phyloP scores from a whole-genome alignment of 2,329 filamentous ascomycete genomes.

The Cladophialophora bantiana region DNA sequence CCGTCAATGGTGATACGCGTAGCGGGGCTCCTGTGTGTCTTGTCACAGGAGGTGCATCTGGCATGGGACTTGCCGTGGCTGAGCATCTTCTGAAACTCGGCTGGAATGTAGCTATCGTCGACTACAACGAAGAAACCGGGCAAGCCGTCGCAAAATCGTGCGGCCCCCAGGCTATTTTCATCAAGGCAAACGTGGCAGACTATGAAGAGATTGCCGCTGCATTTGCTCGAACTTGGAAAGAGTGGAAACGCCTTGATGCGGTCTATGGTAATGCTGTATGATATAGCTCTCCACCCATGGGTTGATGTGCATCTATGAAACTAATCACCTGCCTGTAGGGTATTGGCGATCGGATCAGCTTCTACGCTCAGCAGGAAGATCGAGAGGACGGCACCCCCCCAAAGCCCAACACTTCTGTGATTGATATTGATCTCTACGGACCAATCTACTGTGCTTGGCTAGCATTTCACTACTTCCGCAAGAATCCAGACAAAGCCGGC shows the following conservation, averaged over 20 bases:
- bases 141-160: neutral
- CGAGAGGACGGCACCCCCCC: constrained; percentile 5
- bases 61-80: constrained; percentile 6
- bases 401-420: neutral
- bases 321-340: neutral
- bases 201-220: neutral
- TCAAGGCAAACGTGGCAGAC: constrained; percentile 8
- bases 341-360: constrained; percentile 9
- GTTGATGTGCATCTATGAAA: neutral
- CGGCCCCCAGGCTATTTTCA: neutral
- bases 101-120: constrained; percentile 7
- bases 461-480: constrained; percentile 11
- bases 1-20: neutral
- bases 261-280: constrained; percentile 7
- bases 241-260: constrained; percentile 5
- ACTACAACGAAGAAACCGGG: constrained; percentile 4
- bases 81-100: neutral
- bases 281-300: neutral
- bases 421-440: constrained; percentile 1
- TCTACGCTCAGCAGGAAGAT: constrained; percentile 2
- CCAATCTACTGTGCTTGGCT: constrained; percentile 11
- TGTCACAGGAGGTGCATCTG: constrained; percentile 3
- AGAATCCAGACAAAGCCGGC: constrained; percentile 4
- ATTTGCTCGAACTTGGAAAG: constrained; percentile 2
- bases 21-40: neutral